Conservation (phyloP, 164 flowering plant species). For the Vitis vinifera region DNA sequence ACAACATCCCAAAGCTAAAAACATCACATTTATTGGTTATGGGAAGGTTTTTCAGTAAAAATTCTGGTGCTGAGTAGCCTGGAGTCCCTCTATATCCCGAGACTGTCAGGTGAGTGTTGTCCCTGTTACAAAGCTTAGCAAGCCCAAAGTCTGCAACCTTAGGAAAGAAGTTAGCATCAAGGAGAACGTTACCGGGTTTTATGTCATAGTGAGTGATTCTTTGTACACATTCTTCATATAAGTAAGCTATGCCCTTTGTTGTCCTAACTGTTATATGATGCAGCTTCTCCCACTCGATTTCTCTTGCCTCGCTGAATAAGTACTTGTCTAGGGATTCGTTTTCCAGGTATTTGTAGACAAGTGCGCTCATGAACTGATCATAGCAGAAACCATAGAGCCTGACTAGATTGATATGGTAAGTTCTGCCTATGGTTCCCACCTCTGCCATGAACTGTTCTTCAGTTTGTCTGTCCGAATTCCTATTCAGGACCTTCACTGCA, state of each 20-base stretch:
- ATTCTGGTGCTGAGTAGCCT: slow-evolving; percentile 11
- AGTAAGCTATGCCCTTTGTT: slow-evolving; percentile 28
- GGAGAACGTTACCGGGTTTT: too few species aligned
- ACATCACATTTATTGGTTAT: slow-evolving; percentile 21
- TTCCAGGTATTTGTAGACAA: slow-evolving; percentile 33
- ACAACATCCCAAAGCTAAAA: slow-evolving; percentile 32
- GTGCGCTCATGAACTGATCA: neutral
- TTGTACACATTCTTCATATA: slow-evolving; percentile 33
- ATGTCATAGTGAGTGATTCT: slow-evolving; percentile 28
- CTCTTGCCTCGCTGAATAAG: slow-evolving; percentile 13
- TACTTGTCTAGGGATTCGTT: slow-evolving; percentile 32
- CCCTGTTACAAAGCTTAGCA: slow-evolving; percentile 20
- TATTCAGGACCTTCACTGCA: slow-evolving; percentile 29
- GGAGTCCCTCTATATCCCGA: too few species aligned
- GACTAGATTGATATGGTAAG: too few species aligned
- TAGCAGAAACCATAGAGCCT: too few species aligned
- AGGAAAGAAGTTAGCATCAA: neutral
- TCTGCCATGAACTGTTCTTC: too few species aligned
- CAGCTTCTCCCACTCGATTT: slow-evolving; percentile 7
- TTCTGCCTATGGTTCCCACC: too few species aligned
- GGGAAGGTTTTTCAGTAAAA: slow-evolving; percentile 8
- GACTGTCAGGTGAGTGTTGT: too few species aligned
- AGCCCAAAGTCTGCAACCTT: slow-evolving; percentile 35
- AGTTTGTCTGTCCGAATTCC: slow-evolving; percentile 8
- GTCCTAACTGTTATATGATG: slow-evolving; percentile 8